Evolutionary conservation across 2,329 filamentous ascomycete genomes (phyloP).

Genomic region (Tolypocladium ophioglossoides): DNA sequence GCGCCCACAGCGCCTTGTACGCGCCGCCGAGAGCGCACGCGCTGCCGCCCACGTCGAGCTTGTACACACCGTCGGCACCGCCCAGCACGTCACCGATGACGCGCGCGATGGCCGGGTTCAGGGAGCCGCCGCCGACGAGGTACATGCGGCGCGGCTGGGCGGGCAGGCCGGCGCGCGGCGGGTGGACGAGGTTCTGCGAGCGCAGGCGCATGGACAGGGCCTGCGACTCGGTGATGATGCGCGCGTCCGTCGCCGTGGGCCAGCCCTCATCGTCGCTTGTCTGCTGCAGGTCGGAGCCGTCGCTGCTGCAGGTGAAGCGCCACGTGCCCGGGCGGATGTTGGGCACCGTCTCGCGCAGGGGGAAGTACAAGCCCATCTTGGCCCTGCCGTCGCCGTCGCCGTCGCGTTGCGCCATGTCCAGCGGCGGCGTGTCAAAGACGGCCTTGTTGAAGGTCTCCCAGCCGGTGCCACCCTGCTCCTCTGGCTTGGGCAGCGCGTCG

Average conservation of each 20-base stretch:
- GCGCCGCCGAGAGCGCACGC: conserved; percentile 89
- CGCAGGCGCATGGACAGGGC: conserved; percentile 83
- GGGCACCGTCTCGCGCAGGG: conserved; percentile 88
- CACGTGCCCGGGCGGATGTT: conserved; percentile 80
- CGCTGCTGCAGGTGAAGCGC: conserved; percentile 58
- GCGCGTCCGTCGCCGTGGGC: conserved; percentile 59
- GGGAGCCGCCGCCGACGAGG: conserved; percentile 84
- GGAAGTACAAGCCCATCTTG: conserved; percentile 90
- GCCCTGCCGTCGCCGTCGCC: conserved; percentile 36
- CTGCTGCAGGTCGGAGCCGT: conserved; percentile 38
- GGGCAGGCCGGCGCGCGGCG: conserved; percentile 46
- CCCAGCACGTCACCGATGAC: conserved; percentile 83
- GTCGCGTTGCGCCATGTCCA: conserved; percentile 48
- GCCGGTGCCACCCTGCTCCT: conserved; percentile 31
- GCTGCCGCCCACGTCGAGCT: conserved; percentile 88
- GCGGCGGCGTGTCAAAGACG: conserved; percentile 55
- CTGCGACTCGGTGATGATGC: conserved; percentile 89
- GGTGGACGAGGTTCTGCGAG: conserved; percentile 62
- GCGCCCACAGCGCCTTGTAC: conserved; percentile 92
- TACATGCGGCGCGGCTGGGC: conserved; percentile 84
- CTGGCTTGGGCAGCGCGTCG: conserved; percentile 57
- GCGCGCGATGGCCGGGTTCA: conserved; percentile 80
- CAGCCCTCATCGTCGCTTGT: conserved; percentile 18
- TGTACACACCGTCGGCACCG: conserved; percentile 80
- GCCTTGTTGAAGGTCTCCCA: conserved; percentile 77